Base-by-base conservation (phyloP, 2,329 filamentous ascomycete genomes). In the Fusarium domesticum region DNA sequence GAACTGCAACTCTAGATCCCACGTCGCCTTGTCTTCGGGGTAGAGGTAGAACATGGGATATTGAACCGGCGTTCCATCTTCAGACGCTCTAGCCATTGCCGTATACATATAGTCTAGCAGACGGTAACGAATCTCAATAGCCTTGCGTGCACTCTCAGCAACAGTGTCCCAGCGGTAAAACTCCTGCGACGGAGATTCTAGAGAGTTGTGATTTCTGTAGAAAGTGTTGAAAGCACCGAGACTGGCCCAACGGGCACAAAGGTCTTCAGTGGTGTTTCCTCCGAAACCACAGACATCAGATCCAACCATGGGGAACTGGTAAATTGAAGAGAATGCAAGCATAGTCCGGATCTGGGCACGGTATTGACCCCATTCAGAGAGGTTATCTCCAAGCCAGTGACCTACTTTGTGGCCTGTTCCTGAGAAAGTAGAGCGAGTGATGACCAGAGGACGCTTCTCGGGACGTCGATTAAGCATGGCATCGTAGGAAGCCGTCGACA, bases 51-150 rank as follows among this genome's bases (percentile, higher is more conserved):
- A 89, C 43, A 90, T 65, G 0, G 87, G 87, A 55, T 81, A 81
- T 42, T 89, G 69, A 51, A 83, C 71, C 0, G 87, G 85, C 2
- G 74, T 76, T 25, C 87, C 87, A 3, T 19, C 18, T 10, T 4
- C 23, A 28, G 18, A 76, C 62, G 87, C 78, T 44, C 70, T 67
- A 60, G 83, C 72, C 54, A 89, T 72, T 1, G 82, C 80, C 1
- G 87, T 90, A 71, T 92, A 91, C 47, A 88, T 74, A 68, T 91
- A 91, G 58, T 90, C 87, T n/a, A 92, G 72, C n/a, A 91, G 72
- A 23, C 78, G 75, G 69, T 91, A 91, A n/a, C 87, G 78, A 37
- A 83, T 81, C 20, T 77, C 76, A 56, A 91, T 89, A 15, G 82
- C 84, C 46, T 80, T 83, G 43, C 76, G 77, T 0, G 85, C 85